phyloP scores from a whole-genome alignment of 2,329 filamentous ascomycete species.

The Fusarium pseudonygamai region DNA sequence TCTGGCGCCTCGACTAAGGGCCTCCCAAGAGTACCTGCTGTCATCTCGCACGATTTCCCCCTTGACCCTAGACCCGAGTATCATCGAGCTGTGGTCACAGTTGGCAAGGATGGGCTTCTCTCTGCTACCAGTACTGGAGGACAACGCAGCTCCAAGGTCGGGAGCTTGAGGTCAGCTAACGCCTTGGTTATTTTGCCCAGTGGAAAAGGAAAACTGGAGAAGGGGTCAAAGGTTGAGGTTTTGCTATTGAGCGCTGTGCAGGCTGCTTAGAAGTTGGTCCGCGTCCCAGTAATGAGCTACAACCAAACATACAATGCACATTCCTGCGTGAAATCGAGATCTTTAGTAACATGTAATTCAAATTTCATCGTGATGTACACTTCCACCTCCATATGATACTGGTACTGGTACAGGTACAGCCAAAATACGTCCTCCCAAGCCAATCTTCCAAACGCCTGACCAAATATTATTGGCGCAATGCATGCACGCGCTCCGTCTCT shows the following conservation, averaged over 20 bases:
- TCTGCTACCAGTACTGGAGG: slow-evolving; percentile 85
- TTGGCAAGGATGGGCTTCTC: slow-evolving; percentile 72
- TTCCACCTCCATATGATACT: slow-evolving; percentile 45
- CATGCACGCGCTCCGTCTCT: slow-evolving; percentile 42
- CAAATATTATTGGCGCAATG: slow-evolving; percentile 52
- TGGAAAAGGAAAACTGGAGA: slow-evolving; percentile 69
- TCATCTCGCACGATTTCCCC: slow-evolving; percentile 75
- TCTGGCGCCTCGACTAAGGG: slow-evolving; percentile 75
- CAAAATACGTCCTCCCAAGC: slow-evolving; percentile 46
- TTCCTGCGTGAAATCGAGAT: slow-evolving; percentile 26
- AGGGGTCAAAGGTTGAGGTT: slow-evolving; percentile 78
- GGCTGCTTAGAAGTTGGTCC: slow-evolving; percentile 11
- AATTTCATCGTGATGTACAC: slow-evolving; percentile 48
- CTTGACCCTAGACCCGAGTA: slow-evolving; percentile 89
- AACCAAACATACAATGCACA: slow-evolving; percentile 33
- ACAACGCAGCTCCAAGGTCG: slow-evolving; percentile 89
- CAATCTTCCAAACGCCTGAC: slow-evolving; percentile 55
- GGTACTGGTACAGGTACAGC: slow-evolving; percentile 51
- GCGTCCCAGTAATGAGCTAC: slow-evolving; percentile 22
- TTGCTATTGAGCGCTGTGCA: slow-evolving; percentile 74
- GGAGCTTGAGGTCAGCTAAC: slow-evolving; percentile 89
- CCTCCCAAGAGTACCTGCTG: slow-evolving; percentile 76
- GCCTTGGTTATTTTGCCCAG: slow-evolving; percentile 80
- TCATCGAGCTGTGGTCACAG: slow-evolving; percentile 81
- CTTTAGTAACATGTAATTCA: slow-evolving; percentile 41